phyloP scores from a whole-genome alignment of 116 monocot species.

The Cymodocea nodosa region DNA sequence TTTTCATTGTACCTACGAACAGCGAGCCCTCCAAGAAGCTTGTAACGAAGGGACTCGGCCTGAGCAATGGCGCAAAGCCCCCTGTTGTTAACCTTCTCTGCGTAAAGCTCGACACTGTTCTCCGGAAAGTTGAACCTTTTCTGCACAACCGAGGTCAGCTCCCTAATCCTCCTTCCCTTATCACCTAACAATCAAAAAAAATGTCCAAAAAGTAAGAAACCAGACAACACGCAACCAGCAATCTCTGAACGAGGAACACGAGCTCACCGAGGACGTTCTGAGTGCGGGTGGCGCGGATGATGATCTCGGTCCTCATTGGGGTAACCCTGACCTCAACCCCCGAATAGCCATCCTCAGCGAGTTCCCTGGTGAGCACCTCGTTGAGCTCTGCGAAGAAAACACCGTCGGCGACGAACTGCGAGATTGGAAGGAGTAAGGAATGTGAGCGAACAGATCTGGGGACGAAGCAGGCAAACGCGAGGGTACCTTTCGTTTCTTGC shows the following conservation, averaged over 20 bases:
- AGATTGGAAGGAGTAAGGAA: background rate
- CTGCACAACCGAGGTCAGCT: constrained; percentile 69
- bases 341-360: constrained; percentile 81
- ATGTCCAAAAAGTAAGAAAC: background rate
- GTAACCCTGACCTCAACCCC: constrained; percentile 72
- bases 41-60: constrained; percentile 64
- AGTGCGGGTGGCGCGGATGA: constrained; percentile 71
- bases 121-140: constrained; percentile 74
- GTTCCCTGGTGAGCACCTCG: constrained; percentile 66
- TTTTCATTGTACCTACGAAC: constrained; percentile 36
- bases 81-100: constrained; percentile 76
- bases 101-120: constrained; percentile 57
- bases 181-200: constrained; percentile 25
- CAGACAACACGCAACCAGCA: background rate
- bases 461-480: too few species aligned
- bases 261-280: constrained; percentile 70
- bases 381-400: constrained; percentile 81
- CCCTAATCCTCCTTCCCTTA: constrained; percentile 75
- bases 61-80: constrained; percentile 69
- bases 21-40: constrained; percentile 72
- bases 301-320: constrained; percentile 78
- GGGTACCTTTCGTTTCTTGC: constrained; percentile 10
- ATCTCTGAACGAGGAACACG: background rate
- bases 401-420: constrained; percentile 65
- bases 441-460: background rate